phyloP scores from a whole-genome alignment of 257 asterid genomes.

The Nicotiana noctiflora region DNA sequence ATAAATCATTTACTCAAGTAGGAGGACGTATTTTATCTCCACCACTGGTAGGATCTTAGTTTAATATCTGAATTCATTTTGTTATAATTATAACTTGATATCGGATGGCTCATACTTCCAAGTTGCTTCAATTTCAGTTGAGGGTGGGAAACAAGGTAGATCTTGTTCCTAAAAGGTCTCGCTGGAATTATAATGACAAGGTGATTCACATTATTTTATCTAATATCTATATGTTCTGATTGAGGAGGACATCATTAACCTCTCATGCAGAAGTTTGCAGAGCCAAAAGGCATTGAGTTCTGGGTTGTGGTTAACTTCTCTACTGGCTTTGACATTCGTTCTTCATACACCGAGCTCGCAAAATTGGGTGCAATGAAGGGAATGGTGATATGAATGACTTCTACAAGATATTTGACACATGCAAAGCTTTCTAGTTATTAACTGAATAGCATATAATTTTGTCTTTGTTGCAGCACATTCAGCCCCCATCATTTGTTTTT shows the following conservation, averaged over 20 bases:
- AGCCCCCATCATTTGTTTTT: constrained; percentile 30
- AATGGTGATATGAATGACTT: constrained; percentile 24
- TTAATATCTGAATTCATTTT: background rate
- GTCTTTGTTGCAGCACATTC: constrained; percentile 20
- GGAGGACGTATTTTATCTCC: constrained; percentile 48
- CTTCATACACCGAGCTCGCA: constrained; percentile 20
- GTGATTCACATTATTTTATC: constrained; percentile 10
- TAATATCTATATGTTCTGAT: background rate
- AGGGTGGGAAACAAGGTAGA: constrained; percentile 36
- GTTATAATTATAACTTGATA: background rate
- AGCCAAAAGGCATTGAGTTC: constrained; percentile 32
- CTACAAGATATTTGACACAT: background rate
- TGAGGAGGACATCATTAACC: background rate
- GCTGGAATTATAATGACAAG: constrained; percentile 47
- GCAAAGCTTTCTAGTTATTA: background rate
- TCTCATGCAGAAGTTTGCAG: constrained; percentile 23
- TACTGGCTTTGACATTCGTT: constrained; percentile 17
- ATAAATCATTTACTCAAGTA: constrained; percentile 24
- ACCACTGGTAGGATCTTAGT: constrained; percentile 30
- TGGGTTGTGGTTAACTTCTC: constrained; percentile 49
- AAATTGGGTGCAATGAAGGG: constrained; percentile 29
- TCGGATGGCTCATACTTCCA: background rate
- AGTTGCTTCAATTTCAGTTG: constrained; percentile 22
- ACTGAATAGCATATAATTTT: background rate
- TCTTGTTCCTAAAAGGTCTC: constrained; percentile 33